Evolutionary conservation across 352 stramenopile species (phyloP).

Genomic region (Plasmopara viticola): DNA sequence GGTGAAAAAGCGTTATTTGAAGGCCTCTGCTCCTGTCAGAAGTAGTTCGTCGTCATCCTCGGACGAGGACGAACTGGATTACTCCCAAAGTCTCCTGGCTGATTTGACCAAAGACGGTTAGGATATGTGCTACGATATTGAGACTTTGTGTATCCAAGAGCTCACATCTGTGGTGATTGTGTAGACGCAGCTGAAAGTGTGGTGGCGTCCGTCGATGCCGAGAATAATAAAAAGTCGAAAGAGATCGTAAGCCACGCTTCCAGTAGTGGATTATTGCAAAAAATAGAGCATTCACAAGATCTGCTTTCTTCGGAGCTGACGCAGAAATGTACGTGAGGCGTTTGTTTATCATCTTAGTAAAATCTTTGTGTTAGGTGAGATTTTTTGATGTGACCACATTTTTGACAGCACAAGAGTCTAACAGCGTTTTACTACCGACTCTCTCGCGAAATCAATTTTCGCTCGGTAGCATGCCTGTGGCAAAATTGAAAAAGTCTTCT

Average conservation of each 20-base stretch:
- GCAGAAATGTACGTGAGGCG: constrained; percentile 41
- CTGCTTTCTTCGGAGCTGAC: constrained; percentile 41
- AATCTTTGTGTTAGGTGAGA: no score
- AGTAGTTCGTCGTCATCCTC: constrained; percentile 31
- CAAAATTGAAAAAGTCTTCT: constrained; percentile 72
- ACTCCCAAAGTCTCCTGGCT: constrained; percentile 68
- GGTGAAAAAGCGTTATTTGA: constrained; percentile 14
- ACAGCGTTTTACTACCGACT: constrained; percentile 53
- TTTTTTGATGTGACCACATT: no score
- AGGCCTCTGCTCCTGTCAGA: constrained; percentile 16
- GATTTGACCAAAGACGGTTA: constrained; percentile 64
- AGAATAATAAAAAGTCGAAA: constrained; percentile 25
- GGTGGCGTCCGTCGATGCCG: constrained; percentile 11
- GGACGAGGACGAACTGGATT: constrained; percentile 64
- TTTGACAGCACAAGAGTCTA: constrained; percentile 39
- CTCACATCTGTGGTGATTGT: constrained; percentile 15
- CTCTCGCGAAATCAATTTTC: constrained; percentile 72
- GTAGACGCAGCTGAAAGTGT: constrained; percentile 29
- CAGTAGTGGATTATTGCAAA: constrained; percentile 31
- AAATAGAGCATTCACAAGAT: constrained; percentile 38
- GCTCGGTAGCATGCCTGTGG: constrained; percentile 65
- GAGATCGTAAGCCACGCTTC: constrained; percentile 21
- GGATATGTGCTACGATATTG: constrained; percentile 24
- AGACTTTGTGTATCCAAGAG: constrained; percentile 13
- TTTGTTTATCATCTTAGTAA: not conserved